phyloP scores from a whole-genome alignment of 192 early-diverging fungal species.

The Coemansia sp. region DNA sequence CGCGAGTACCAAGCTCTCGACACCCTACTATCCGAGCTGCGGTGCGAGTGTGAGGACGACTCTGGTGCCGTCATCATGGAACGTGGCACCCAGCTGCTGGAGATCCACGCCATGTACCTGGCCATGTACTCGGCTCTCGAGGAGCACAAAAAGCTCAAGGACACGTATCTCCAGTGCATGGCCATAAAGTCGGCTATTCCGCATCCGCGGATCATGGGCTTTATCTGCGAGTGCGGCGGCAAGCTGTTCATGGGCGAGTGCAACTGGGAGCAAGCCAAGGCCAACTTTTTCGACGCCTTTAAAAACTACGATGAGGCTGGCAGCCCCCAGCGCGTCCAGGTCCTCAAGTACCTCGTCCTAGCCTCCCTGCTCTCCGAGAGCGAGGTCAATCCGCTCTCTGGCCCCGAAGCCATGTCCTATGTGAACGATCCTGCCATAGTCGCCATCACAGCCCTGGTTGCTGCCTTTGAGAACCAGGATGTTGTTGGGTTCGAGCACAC shows the following conservation, averaged over 20 bases:
- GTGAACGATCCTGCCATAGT: slow-evolving; percentile 88
- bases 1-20: slow-evolving; percentile 15
- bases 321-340: slow-evolving; percentile 84
- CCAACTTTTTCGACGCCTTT: slow-evolving; percentile 96
- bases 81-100: slow-evolving; percentile 89
- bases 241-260: slow-evolving; percentile 98
- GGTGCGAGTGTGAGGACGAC: slow-evolving; percentile 19
- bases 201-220: slow-evolving; percentile 94
- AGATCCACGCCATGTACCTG: slow-evolving; percentile 94
- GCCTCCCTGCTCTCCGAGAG: slow-evolving; percentile 97
- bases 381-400: slow-evolving; percentile 94
- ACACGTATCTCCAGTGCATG: slow-evolving; percentile 84
- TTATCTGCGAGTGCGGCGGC: slow-evolving; percentile 95
- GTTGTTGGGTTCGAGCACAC: slow-evolving; percentile 89
- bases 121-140: slow-evolving; percentile 92
- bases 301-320: slow-evolving; percentile 98
- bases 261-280: slow-evolving; percentile 87
- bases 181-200: slow-evolving; percentile 91
- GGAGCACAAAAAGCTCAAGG: slow-evolving; percentile 86
- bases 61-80: slow-evolving; percentile 57
- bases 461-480: slow-evolving; percentile 86
- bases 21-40: slow-evolving; percentile 18
- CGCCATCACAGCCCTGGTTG: slow-evolving; percentile 91
- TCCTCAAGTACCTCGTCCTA: slow-evolving; percentile 92
- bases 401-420: slow-evolving; percentile 96